Evolutionary conservation across 495 filamentous ascomycete genomes (phyloP).

Genomic region (Aspergillus baeticus): DNA sequence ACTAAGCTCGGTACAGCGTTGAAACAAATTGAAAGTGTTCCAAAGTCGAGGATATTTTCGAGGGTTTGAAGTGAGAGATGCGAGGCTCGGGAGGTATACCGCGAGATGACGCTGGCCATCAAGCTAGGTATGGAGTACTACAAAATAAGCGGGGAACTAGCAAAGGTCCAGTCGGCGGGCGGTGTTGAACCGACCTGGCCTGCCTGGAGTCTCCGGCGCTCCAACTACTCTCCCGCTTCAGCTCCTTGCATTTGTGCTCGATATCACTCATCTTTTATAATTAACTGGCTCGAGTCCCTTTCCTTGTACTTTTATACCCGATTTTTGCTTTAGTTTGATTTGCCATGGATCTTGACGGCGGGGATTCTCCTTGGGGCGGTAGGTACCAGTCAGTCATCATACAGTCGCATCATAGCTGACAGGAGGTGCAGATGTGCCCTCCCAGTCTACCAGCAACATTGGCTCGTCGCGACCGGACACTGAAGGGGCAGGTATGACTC

Average conservation of each 20-base stretch:
- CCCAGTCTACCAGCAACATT: slow-evolving; percentile 44
- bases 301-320: slow-evolving; percentile 6
- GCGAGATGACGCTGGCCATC: neutral
- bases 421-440: slow-evolving; percentile 53
- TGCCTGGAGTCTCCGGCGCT: slow-evolving; percentile 20
- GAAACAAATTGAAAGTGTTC: no score
- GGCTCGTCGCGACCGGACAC: slow-evolving; percentile 23
- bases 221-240: slow-evolving; percentile 26
- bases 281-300: neutral
- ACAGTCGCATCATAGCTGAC: slow-evolving; percentile 30
- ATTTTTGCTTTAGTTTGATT: neutral
- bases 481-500: slow-evolving; percentile 30
- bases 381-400: slow-evolving; percentile 38
- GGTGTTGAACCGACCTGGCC: slow-evolving; percentile 27
- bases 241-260: slow-evolving; percentile 12
- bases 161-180: slow-evolving; percentile 15
- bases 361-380: slow-evolving; percentile 74
- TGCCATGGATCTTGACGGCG: slow-evolving; percentile 59
- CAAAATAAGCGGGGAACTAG: neutral
- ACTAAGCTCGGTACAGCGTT: no score
- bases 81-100: no score
- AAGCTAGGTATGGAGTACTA: no score
- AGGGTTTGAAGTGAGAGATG: no score
- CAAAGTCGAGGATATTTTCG: no score
- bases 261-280: slow-evolving; percentile 9